These are phyloP conservation scores for Calonectria pseudoreteaudii DNA, from an alignment of 2,329 filamentous ascomycete genomes.

Conservation along the genomic window DNA sequence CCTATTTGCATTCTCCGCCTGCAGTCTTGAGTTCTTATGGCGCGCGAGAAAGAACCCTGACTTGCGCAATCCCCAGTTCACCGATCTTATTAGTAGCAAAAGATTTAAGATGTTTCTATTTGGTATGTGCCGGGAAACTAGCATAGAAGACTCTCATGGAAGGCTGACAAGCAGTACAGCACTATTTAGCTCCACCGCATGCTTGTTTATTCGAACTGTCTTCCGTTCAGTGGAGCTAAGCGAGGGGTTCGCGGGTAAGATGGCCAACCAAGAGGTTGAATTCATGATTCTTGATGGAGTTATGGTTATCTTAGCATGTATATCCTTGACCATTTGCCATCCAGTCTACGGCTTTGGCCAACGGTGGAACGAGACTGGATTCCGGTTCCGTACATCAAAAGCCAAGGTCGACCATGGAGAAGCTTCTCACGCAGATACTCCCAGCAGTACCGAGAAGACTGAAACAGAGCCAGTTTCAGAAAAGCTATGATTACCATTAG, in stretches of 20 bases:
- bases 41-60: slow-evolving; percentile 26
- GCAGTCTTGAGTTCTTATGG: slow-evolving; percentile 32
- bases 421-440: slow-evolving; percentile 6
- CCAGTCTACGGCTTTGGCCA: slow-evolving; percentile 22
- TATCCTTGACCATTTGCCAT: slow-evolving; percentile 27
- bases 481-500: neutral
- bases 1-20: slow-evolving; percentile 30
- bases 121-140: neutral
- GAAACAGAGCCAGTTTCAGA: slow-evolving; percentile 14
- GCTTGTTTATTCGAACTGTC: slow-evolving; percentile 29
- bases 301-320: slow-evolving; percentile 32
- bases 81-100: slow-evolving; percentile 25
- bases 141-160: neutral
- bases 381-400: slow-evolving; percentile 28
- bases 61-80: slow-evolving; percentile 21
- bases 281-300: slow-evolving; percentile 36
- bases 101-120: slow-evolving; percentile 25
- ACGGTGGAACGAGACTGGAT: slow-evolving; percentile 29
- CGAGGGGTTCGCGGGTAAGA: slow-evolving; percentile 28
- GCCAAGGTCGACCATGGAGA: slow-evolving; percentile 11
- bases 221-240: slow-evolving; percentile 34
- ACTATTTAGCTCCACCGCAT: slow-evolving; percentile 16
- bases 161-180: slow-evolving; percentile 8
- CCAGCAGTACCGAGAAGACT: slow-evolving; percentile 14
- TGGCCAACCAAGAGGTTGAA: slow-evolving; percentile 32